These are phyloP conservation scores for Tetrastigma voinierianum DNA, from an alignment of 164 flowering plant genomes.

Conservation along the genomic window DNA sequence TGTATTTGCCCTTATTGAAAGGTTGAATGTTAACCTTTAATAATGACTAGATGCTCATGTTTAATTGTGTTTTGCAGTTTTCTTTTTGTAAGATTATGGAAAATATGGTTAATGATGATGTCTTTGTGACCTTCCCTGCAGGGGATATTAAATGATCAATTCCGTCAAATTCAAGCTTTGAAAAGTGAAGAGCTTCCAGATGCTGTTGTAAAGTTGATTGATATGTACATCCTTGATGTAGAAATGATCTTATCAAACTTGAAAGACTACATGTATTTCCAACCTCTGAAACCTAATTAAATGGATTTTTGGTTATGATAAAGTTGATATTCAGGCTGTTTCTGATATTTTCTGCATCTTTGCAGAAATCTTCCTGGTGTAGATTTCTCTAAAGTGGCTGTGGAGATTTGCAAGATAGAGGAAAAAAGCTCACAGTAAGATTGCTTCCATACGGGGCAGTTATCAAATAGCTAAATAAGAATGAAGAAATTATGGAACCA, in stretches of 20 bases:
- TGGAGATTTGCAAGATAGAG: conserved; percentile 14
- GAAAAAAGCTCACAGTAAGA: conserved; percentile 25
- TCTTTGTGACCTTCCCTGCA: conserved; percentile 1
- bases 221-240: conserved; percentile 19
- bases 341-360: conserved; percentile 1
- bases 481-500: neutral
- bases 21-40: neutral
- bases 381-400: conserved; percentile 21
- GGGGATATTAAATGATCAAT: conserved; percentile 15
- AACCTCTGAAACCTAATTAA: neutral
- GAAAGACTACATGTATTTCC: conserved; percentile 17
- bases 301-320: neutral
- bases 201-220: conserved; percentile 13
- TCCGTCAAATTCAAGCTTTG: conserved; percentile 3
- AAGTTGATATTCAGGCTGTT: neutral
- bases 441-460: neutral
- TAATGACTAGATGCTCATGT: neutral
- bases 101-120: neutral
- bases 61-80: neutral
- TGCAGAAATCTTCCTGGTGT: conserved; percentile 23
- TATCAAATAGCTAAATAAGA: neutral
- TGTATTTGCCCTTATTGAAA: neutral
- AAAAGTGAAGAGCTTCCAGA: conserved; percentile 10
- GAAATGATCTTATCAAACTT: conserved; percentile 20
- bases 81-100: neutral